These are phyloP conservation scores for Tremellales sp. DNA, from an alignment of 1,284 basidiomycete species.

Conservation along the genomic window DNA sequence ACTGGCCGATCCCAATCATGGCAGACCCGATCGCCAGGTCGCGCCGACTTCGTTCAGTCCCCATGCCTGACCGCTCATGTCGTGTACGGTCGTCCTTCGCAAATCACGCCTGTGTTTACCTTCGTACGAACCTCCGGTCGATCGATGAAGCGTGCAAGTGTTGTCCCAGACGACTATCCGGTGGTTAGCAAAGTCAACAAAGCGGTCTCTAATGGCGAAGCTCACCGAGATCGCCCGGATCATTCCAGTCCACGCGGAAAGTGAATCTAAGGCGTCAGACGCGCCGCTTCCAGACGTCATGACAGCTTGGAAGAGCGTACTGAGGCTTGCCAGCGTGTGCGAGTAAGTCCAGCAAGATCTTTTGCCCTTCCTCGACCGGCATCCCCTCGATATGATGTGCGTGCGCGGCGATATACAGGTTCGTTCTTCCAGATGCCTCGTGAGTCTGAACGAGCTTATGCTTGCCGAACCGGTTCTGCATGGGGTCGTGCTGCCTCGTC, in stretches of 20 bases:
- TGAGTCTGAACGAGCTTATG: conserved; percentile 35
- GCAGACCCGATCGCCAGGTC: conserved; percentile 15
- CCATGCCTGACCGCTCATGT: conserved; percentile 18
- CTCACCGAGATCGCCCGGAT: conserved; percentile 31
- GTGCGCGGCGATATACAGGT: conserved; percentile 38
- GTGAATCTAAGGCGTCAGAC: too few relatives aligned
- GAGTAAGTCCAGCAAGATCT: conserved; percentile 31
- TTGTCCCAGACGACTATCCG: conserved; percentile 21
- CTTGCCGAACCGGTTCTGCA: conserved; percentile 20
- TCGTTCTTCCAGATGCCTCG: conserved; percentile 21
- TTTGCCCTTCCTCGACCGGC: conserved; percentile 26
- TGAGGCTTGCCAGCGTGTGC: conserved; percentile 29
- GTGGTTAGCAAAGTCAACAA: background rate
- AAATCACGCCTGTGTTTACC: conserved; percentile 21
- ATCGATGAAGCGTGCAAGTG: conserved; percentile 16
- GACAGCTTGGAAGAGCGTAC: conserved; percentile 25
- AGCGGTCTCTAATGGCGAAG: conserved; percentile 2
- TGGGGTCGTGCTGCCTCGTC: conserved; percentile 14
- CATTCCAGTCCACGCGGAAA: conserved; percentile 32
- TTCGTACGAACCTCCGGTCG: conserved; percentile 9
- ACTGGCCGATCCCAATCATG: too few relatives aligned
- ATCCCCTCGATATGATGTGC: conserved; percentile 27
- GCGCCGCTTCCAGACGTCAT: too few relatives aligned
- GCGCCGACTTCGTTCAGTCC: conserved; percentile 18
- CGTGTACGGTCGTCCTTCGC: conserved; percentile 21